Evolutionary conservation across 2,329 filamentous ascomycete species (phyloP), one percentile per base, ranked within the genome.

Genomic region (Phyllosticta citribraziliensis): DNA sequence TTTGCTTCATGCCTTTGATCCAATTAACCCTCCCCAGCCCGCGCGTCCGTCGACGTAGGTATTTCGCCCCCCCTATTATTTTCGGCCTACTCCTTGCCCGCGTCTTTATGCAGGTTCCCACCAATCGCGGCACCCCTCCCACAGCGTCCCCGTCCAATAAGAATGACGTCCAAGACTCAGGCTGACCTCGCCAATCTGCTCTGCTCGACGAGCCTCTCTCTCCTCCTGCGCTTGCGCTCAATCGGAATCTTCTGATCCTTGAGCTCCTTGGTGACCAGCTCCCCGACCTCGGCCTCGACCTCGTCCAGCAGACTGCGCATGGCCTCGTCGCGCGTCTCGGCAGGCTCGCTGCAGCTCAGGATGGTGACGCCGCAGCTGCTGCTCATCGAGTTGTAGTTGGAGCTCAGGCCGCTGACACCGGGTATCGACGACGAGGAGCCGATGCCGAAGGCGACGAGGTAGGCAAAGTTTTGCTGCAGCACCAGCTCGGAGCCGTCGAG

Each of bases 241-340:
- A 60, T 60, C 24, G 53, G 58, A 19, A 60, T 60, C 58, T 60
- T 60, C 58, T 60, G 58, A 25, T 60, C 58, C 58, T 60, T 60
- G 35, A 60, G 58, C 58, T 60, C 58, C 58, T 60, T 60, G 58
- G 58, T 60, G 19, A 60, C 55, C 58, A 60, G 53, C 53, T 60
- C 58, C 52, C 58, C 58, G 52, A 60, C 55, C 58, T 60, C 58
- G 25, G 58, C 58, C 58, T 60, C 58, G 53, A 60, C 25, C 40
- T 60, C 58, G 53, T 60, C 58, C n/a, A 60, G 58, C 58, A 60
- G 58, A 25, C 52, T 55, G 53, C 58, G 58, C 58, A 60, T 55
- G 58, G 58, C 58, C n/a, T 60, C 58, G 35, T 60, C 58, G 53
- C 58, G 58, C 20, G 52, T 35, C 24, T 60, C 58, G 40, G 52